Conservation (phyloP, 73 alveolate species). For the Durusdinium trenchii region DNA sequence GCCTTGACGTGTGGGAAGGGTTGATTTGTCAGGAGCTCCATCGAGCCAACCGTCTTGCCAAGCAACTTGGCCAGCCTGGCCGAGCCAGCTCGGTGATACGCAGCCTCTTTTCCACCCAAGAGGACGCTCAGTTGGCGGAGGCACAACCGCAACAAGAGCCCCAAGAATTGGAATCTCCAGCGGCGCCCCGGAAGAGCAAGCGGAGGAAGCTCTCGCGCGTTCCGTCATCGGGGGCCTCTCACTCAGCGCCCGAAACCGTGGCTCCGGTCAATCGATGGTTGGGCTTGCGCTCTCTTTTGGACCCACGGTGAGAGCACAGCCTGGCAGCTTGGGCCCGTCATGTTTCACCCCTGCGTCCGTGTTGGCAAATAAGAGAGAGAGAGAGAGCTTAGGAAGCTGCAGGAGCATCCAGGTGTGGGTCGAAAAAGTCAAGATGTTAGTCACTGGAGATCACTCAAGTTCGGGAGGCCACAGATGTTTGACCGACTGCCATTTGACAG, state of each 20-base stretch:
- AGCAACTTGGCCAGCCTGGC: constrained; percentile 17
- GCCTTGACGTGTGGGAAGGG: constrained; percentile 80
- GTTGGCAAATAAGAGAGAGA: neutral
- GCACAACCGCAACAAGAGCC: too few relatives aligned
- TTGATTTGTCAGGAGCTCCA: constrained; percentile 41
- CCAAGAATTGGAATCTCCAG: neutral
- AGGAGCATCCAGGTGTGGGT: neutral
- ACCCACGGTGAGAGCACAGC: constrained; percentile 43
- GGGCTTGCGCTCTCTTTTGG: constrained; percentile 62
- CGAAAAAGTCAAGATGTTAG: neutral
- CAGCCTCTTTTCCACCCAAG: neutral
- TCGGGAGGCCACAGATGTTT: neutral
- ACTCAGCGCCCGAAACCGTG: neutral
- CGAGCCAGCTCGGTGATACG: constrained; percentile 35
- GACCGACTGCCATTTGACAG: neutral
- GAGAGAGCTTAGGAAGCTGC: neutral
- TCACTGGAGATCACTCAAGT: neutral
- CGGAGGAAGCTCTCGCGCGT: neutral
- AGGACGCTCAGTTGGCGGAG: neutral
- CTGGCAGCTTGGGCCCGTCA: too few relatives aligned
- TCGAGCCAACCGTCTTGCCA: constrained; percentile 58
- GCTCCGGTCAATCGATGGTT: constrained; percentile 61
- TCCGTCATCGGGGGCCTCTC: neutral
- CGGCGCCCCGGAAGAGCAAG: neutral
- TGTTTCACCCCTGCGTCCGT: too few relatives aligned